These are phyloP conservation scores for Aureobasidium sp. DNA, from an alignment of 2,329 filamentous ascomycete species.

Conservation along the genomic window DNA sequence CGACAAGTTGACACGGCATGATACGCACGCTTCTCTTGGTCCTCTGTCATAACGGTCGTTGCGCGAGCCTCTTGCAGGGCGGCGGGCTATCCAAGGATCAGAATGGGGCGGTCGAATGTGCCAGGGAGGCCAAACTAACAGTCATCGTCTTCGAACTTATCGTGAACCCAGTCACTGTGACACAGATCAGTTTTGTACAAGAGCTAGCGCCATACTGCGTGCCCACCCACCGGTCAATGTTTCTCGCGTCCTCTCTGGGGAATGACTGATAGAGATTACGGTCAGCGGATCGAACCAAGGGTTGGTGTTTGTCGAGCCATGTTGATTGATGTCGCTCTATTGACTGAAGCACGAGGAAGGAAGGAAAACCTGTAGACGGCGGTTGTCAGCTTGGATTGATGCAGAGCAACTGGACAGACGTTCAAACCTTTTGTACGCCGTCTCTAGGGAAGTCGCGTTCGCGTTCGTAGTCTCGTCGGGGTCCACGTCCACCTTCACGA, in stretches of 20 bases:
- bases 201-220: too few species aligned
- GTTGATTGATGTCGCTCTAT: slow-evolving; percentile 24
- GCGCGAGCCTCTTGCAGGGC: slow-evolving; percentile 18
- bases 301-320: slow-evolving; percentile 11
- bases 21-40: slow-evolving; percentile 23
- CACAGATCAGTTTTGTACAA: slow-evolving; percentile 19
- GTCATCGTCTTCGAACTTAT: slow-evolving; percentile 74
- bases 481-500: slow-evolving; percentile 22
- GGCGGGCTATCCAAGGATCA: slow-evolving; percentile 20
- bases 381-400: slow-evolving; percentile 11
- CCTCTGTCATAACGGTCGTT: slow-evolving; percentile 25
- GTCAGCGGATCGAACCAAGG: slow-evolving; percentile 27
- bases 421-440: slow-evolving; percentile 77
- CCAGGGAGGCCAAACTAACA: slow-evolving; percentile 27
- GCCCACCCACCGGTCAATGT: slow-evolving; percentile 61
- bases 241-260: slow-evolving; percentile 50
- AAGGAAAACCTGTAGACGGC: slow-evolving; percentile 17
- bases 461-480: slow-evolving; percentile 40
- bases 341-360: slow-evolving; percentile 23
- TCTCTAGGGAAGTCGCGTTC: slow-evolving; percentile 61
- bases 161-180: slow-evolving; percentile 83
- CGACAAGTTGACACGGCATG: neutral
- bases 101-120: neutral
- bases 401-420: neutral
- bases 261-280: slow-evolving; percentile 29